A percentile compares a stretch with the other conserved stretches of the same genome.
phyloP scores from a whole-genome alignment of 2,329 filamentous ascomycete genomes.

The Aspergillus sp. region DNA sequence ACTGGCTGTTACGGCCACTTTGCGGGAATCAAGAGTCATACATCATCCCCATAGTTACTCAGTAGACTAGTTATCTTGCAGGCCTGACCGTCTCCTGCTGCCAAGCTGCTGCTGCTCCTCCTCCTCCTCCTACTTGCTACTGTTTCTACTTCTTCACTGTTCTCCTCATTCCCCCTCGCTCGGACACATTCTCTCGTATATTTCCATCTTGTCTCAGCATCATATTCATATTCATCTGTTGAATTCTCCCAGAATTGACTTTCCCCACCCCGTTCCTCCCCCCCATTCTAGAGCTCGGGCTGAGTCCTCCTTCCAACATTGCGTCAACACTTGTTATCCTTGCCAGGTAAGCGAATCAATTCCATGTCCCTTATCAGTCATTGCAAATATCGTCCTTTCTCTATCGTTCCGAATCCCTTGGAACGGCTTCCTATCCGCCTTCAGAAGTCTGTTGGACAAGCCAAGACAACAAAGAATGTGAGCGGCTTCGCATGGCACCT shows the following conservation, averaged over 20 bases:
- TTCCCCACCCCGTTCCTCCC: constrained; percentile 13
- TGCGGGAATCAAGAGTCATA: constrained; percentile 26
- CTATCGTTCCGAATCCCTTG: not conserved
- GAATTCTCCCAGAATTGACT: constrained; percentile 10
- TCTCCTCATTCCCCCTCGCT: not conserved
- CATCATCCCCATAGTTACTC: constrained; percentile 31
- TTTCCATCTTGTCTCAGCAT: not conserved
- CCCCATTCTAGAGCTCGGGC: constrained; percentile 7
- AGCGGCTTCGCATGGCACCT: constrained; percentile 11
- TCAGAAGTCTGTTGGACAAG: constrained; percentile 9
- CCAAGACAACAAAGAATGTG: constrained; percentile 6
- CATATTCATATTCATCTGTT: not conserved
- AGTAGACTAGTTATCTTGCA: constrained; percentile 3
- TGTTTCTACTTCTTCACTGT: constrained; percentile 14
- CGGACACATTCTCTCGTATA: not conserved
- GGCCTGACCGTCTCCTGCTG: not conserved
- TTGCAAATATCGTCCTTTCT: not conserved
- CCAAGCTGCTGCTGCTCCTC: not conserved
- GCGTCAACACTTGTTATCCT: constrained; percentile 7
- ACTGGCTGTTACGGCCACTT: constrained; percentile 24
- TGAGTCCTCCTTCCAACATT: not conserved
- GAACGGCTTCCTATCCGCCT: constrained; percentile 3
- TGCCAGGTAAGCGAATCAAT: constrained; percentile 27
- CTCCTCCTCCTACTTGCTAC: not conserved
- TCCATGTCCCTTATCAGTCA: constrained; percentile 19